Base-by-base conservation (phyloP, 2,329 filamentous ascomycete genomes). In the Stagonosporopsis cucurbitacearum region DNA sequence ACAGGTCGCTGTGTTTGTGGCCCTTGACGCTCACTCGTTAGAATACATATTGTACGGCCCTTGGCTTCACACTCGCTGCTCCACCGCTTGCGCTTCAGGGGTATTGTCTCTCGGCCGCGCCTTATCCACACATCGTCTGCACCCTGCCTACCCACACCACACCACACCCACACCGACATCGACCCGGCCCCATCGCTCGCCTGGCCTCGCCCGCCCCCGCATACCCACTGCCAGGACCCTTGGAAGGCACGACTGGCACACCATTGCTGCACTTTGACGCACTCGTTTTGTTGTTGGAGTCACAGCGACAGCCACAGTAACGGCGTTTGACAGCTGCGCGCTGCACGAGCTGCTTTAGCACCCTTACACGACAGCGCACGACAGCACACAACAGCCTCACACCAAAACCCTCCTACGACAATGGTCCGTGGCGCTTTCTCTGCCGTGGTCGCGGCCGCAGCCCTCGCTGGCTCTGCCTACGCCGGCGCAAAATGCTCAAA, bases 401-500 rank as follows among this genome's bases (percentile, higher is more conserved):
- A 71, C 72, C 47, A 69, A 68, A 69, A 67, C 65, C 54, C 35
- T 26, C 39, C 46, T 42, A 61, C 62, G 48, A 59, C 47, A 47
- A 75, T 75, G 72, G 65, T 74, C 53, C 67, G 66, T 55, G 51
- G 54, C 62, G 51, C 63, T 17, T 41, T 73, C 50, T 62, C 70
- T 4, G 64, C 72, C 37, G 68, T 63, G 36, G 49, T 75, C 42
- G 69, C 67, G 23, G 69, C 67, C 2, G 62, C 71, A 13, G 64
- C 67, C 35, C 50, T 73, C 20, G 60, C 60, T 6, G 59, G 63
- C 61, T 54, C 67, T 37, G 71, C 70, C 37, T 47, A 66, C 32
- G 73, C 64, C 3, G 63, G 62, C 57, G 64, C 76, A 62, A 75
- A 66, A 80, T 80, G 71, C 75, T 75, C 69, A 59, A 73, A 62